A percentile compares a stretch with the other conserved stretches of the same genome.
phyloP scores from a whole-genome alignment of 306 rosid species.

The Lablab purpureus region DNA sequence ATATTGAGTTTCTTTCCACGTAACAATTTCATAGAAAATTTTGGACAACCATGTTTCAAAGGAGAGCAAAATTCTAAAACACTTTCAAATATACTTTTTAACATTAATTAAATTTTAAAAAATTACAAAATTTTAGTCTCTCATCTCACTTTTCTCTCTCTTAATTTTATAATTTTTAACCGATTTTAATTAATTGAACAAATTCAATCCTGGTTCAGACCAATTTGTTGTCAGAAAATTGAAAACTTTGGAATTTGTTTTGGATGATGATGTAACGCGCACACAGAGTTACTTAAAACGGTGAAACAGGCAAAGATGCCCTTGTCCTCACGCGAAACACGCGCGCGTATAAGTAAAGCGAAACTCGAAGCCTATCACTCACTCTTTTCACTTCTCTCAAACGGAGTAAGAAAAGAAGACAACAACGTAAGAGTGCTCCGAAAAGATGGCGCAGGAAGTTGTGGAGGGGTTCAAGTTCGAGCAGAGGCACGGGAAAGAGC shows the following conservation, averaged over 20 bases:
- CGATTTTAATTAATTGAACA: too few species aligned
- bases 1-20: too few species aligned
- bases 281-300: neutral
- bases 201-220: too few species aligned
- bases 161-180: too few species aligned
- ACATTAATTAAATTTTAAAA: too few species aligned
- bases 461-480: slow-evolving; percentile 73
- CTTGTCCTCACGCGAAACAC: neutral
- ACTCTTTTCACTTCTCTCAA: neutral
- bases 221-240: neutral
- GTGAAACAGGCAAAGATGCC: slow-evolving; percentile 21
- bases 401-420: neutral
- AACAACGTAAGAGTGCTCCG: neutral
- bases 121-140: too few species aligned
- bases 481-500: slow-evolving; percentile 86
- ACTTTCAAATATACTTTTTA: too few species aligned
- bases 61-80: too few species aligned
- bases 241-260: neutral
- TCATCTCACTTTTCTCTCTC: too few species aligned
- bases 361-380: neutral
- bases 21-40: too few species aligned
- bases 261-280: slow-evolving; percentile 21
- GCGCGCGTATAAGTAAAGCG: neutral
- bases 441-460: slow-evolving; percentile 52
- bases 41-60: too few species aligned